Evolutionary conservation across 805 yeast species (phyloP).

Genomic region (Lachancea mirantina): DNA sequence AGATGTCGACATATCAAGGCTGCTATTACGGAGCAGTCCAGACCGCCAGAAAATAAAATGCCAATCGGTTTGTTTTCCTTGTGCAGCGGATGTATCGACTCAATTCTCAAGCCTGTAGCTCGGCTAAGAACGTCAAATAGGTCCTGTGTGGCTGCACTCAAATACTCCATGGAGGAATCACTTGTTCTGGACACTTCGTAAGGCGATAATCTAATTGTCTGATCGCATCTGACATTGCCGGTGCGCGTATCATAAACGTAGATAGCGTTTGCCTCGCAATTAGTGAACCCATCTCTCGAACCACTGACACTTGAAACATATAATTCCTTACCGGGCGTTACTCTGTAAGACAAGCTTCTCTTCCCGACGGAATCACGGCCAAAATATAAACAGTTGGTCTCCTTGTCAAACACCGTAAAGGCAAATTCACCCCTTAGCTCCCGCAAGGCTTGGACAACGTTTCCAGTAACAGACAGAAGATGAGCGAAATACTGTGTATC

Average conservation of each 20-base stretch:
- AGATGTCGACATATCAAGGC: conserved; percentile 35
- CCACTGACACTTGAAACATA: conserved; percentile 41
- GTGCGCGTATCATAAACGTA: conserved; percentile 35
- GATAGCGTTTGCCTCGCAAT: conserved; percentile 50
- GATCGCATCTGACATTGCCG: conserved; percentile 13
- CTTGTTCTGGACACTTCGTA: conserved; percentile 17
- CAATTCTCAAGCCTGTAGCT: conserved; percentile 46
- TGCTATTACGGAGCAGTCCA: conserved; percentile 84
- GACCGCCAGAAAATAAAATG: conserved; percentile 85
- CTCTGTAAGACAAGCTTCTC: conserved; percentile 55
- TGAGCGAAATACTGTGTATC: conserved; percentile 55
- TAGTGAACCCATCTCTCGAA: conserved; percentile 32
- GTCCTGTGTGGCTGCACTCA: conserved; percentile 9
- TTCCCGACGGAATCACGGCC: conserved; percentile 83
- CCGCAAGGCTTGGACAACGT: conserved; percentile 30
- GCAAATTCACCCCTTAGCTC: conserved; percentile 80
- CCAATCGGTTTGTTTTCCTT: conserved; percentile 38
- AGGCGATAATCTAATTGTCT: conserved; percentile 10
- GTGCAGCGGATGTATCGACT: conserved; percentile 53
- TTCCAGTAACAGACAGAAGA: conserved; percentile 32
- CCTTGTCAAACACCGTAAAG: conserved; percentile 41
- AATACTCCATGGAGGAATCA: conserved; percentile 16
- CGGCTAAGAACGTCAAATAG: conserved; percentile 29
- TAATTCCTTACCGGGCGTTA: conserved; percentile 29
- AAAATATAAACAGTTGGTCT: conserved; percentile 45